These are phyloP conservation scores for Fusarium newnesense DNA, from an alignment of 2,329 filamentous ascomycete genomes.

Conservation along the genomic window DNA sequence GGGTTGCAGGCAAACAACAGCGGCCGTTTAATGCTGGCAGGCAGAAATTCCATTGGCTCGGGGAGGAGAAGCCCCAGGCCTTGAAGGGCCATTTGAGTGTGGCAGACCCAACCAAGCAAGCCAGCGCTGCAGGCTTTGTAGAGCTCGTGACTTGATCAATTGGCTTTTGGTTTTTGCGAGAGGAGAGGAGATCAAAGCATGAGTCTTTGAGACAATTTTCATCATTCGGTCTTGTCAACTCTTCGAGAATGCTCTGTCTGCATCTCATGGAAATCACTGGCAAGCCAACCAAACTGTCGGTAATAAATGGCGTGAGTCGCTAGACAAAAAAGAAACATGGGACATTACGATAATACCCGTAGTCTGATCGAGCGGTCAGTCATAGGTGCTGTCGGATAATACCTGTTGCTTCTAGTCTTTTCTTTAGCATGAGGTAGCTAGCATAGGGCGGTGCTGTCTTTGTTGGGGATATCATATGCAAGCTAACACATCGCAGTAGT, in stretches of 20 bases:
- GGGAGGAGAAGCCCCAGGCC: slow-evolving; percentile 14
- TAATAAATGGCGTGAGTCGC: neutral
- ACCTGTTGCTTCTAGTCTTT: slow-evolving; percentile 1
- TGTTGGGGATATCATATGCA: slow-evolving; percentile 1
- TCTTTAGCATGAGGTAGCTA: neutral
- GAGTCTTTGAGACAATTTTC: slow-evolving; percentile 1
- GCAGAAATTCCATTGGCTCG: slow-evolving; percentile 18
- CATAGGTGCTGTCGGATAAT: neutral
- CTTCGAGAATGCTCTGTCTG: neutral
- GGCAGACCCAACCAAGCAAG: slow-evolving; percentile 19
- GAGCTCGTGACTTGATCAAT: slow-evolving; percentile 32
- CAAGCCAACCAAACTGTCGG: slow-evolving; percentile 4
- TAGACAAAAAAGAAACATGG: slow-evolving; percentile 17
- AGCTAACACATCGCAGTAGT: neutral
- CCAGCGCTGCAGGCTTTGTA: slow-evolving; percentile 23
- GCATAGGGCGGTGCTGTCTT: slow-evolving; percentile 7
- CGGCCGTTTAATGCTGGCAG: slow-evolving; percentile 25
- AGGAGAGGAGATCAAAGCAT: neutral
- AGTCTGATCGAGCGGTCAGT: slow-evolving; percentile 22
- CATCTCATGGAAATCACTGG: neutral
- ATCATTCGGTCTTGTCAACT: neutral
- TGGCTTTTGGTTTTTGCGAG: slow-evolving; percentile 1
- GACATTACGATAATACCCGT: slow-evolving; percentile 19
- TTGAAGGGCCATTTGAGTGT: slow-evolving; percentile 6
- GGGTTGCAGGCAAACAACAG: slow-evolving; percentile 12